Evolutionary conservation across 2,329 filamentous ascomycete genomes (phyloP).

Genomic region (Cadophora malorum): DNA sequence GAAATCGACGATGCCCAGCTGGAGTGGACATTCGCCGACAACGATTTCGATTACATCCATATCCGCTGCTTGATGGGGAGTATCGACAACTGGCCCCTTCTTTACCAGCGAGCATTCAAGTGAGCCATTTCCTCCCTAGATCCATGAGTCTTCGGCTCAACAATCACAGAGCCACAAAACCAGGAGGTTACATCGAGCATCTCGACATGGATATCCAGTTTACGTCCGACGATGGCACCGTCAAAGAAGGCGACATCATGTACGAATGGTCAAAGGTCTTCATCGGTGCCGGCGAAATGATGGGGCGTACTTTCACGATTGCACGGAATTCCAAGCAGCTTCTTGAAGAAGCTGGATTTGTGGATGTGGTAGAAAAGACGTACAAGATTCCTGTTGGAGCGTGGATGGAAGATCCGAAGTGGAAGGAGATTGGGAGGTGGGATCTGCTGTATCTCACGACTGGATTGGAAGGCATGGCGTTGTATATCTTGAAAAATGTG

Average conservation of each 20-base stretch:
- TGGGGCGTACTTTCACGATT: conserved; percentile 50
- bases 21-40: conserved; percentile 51
- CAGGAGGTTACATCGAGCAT: conserved; percentile 35
- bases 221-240: conserved; percentile 54
- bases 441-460: conserved; percentile 23
- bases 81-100: conserved; percentile 58
- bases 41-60: conserved; percentile 64
- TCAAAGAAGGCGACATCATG: conserved; percentile 37
- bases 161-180: conserved; percentile 22
- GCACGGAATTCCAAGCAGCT: conserved; percentile 27
- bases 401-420: conserved; percentile 52
- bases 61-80: conserved; percentile 60
- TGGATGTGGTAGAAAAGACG: conserved; percentile 40
- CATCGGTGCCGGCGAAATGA: conserved; percentile 24
- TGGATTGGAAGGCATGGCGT: conserved; percentile 30
- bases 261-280: conserved; percentile 20
- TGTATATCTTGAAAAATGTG: conserved; percentile 22
- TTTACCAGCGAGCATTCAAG: conserved; percentile 27
- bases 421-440: conserved; percentile 35
- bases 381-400: conserved; percentile 57
- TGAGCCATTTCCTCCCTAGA: not conserved
- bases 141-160: not conserved
- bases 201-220: conserved; percentile 29
- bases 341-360: conserved; percentile 40
- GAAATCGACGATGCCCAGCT: conserved; percentile 47